Conservation (phyloP, 768 basidiomycete genomes). For the Zangia roseola region DNA sequence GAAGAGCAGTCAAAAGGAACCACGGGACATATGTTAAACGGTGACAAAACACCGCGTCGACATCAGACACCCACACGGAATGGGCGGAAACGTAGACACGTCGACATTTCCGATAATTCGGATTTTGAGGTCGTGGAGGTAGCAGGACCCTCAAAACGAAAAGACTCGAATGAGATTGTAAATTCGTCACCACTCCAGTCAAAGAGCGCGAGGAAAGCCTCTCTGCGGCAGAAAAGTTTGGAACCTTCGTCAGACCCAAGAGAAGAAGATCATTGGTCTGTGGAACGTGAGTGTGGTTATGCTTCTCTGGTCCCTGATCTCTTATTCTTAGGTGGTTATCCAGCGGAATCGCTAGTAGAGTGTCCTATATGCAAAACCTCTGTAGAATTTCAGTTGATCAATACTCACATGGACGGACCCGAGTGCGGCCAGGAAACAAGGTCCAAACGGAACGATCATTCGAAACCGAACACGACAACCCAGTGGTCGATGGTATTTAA, state of each 20-base stretch:
- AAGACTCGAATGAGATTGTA: slow-evolving; percentile 21
- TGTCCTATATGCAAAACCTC: slow-evolving; percentile 63
- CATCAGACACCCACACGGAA: slow-evolving; percentile 17
- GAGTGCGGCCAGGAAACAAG: slow-evolving; percentile 39
- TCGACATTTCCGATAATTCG: slow-evolving; percentile 15
- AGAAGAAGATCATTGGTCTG: slow-evolving; percentile 26
- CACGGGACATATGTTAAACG: slow-evolving; percentile 5
- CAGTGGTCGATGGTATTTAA: slow-evolving; percentile 46
- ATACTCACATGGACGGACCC: slow-evolving; percentile 62
- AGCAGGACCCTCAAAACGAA: slow-evolving; percentile 30
- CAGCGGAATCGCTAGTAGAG: slow-evolving; percentile 39
- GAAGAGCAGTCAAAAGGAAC: slow-evolving; percentile 25
- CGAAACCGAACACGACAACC: slow-evolving; percentile 24
- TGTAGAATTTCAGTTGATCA: slow-evolving; percentile 50
- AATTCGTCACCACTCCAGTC: slow-evolving; percentile 23
- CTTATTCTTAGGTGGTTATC: slow-evolving; percentile 4
- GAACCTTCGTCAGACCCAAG: slow-evolving; percentile 32
- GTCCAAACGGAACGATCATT: slow-evolving; percentile 20
- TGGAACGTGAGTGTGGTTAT: slow-evolving; percentile 15
- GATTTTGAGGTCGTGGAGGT: slow-evolving; percentile 29
- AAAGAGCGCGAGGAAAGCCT: slow-evolving; percentile 20
- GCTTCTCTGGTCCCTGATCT: not conserved
- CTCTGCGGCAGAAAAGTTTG: slow-evolving; percentile 8
- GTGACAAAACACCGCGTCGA: slow-evolving; percentile 18
- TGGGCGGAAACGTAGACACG: slow-evolving; percentile 38